Evolutionary conservation across 495 filamentous ascomycete species (phyloP).

Genomic region (Astrothelium subdiscretum): DNA sequence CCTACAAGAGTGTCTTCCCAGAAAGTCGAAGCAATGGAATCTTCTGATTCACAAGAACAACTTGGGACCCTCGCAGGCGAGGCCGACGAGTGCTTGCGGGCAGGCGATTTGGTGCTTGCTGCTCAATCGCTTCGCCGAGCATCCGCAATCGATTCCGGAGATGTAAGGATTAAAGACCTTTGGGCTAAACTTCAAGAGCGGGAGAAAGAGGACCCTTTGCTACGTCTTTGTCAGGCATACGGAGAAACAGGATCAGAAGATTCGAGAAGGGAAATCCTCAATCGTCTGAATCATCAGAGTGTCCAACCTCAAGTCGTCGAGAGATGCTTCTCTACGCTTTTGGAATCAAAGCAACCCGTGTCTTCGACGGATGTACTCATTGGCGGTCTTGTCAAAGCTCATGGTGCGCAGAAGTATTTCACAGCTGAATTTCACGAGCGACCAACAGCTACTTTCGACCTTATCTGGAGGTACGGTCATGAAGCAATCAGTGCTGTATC

Average conservation of each 20-base stretch:
- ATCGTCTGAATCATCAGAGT: neutral
- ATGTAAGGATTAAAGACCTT: neutral
- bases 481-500: conserved; percentile 47
- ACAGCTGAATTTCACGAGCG: conserved; percentile 37
- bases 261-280: neutral
- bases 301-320: neutral
- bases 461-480: conserved; percentile 50
- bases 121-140: neutral
- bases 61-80: neutral
- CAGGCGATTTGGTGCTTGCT: neutral
- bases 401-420: conserved; percentile 44
- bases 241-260: neutral
- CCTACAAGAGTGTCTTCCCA: neutral
- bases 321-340: neutral
- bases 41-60: neutral
- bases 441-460: conserved; percentile 42
- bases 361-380: conserved; percentile 38
- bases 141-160: neutral
- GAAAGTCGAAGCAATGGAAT: neutral
- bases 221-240: neutral
- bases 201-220: neutral
- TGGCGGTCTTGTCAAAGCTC: conserved; percentile 44
- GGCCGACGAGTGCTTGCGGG: neutral
- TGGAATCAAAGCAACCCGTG: neutral
- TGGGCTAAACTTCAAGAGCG: neutral